Conservation (phyloP, 371 early-diverging fungal species). For the Mucor circinelloides region DNA sequence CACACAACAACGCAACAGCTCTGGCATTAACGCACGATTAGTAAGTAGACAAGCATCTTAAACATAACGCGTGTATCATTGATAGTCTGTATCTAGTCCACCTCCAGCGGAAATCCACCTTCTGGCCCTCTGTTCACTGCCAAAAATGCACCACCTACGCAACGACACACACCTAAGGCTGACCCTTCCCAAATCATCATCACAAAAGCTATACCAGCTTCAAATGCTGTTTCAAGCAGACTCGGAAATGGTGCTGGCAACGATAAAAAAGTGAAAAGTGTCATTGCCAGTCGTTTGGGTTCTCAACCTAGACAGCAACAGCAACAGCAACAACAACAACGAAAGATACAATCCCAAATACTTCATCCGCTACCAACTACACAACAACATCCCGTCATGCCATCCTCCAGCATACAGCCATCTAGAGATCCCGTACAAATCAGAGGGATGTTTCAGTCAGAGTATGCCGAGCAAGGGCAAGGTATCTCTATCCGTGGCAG, state of each 20-base stretch:
- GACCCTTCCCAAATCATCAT: conserved; percentile 43
- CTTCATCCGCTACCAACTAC: background rate
- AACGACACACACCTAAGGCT: background rate
- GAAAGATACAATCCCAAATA: background rate
- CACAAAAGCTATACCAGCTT: conserved; percentile 29
- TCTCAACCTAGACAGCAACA: background rate
- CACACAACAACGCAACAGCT: conserved; percentile 8
- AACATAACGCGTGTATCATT: conserved; percentile 1
- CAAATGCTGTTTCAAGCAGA: background rate
- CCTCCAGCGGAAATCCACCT: background rate
- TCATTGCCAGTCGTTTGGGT: background rate
- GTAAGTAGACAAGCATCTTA: background rate
- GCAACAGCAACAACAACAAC: background rate
- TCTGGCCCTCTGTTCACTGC: conserved; percentile 13
- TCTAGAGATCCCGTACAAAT: background rate
- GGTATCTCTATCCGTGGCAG: conserved; percentile 24
- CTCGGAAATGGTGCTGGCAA: background rate
- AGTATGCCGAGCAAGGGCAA: background rate
- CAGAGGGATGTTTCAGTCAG: background rate
- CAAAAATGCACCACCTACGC: background rate
- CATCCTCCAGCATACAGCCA: background rate
- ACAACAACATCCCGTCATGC: background rate
- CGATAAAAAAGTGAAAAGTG: conserved; percentile 1
- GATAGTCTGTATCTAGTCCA: background rate
- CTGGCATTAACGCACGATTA: conserved; percentile 17